These are phyloP conservation scores for Vitis rotundifolia DNA, from an alignment of 164 flowering plant species.

Conservation along the genomic window DNA sequence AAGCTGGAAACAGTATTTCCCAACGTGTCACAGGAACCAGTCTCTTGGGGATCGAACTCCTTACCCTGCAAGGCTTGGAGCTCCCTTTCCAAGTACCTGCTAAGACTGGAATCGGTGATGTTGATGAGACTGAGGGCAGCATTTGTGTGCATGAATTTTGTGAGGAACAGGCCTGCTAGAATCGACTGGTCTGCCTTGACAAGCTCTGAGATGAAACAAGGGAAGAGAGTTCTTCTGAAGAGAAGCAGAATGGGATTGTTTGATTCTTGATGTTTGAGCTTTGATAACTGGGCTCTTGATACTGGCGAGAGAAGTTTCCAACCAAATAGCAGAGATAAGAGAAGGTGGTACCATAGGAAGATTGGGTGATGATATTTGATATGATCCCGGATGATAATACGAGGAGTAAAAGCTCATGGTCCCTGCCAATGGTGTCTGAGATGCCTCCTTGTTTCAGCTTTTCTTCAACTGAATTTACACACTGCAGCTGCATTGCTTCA, in stretches of 20 bases:
- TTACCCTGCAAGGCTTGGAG: slow-evolving; percentile 26
- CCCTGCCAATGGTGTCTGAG: slow-evolving; percentile 30
- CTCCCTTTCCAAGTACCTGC: slow-evolving; percentile 55
- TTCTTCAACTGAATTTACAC: slow-evolving; percentile 62
- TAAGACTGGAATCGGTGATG: slow-evolving; percentile 70
- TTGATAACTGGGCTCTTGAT: slow-evolving; percentile 50
- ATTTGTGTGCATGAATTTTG: slow-evolving; percentile 75
- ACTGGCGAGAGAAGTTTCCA: slow-evolving; percentile 60
- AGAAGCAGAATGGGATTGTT: slow-evolving; percentile 18
- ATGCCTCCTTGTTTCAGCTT: slow-evolving; percentile 60
- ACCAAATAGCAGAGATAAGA: slow-evolving; percentile 66
- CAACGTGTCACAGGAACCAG: slow-evolving; percentile 23
- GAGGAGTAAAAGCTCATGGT: slow-evolving; percentile 58
- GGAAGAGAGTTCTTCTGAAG: slow-evolving; percentile 59
- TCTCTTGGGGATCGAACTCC: slow-evolving; percentile 20
- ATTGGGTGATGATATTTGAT: slow-evolving; percentile 41
- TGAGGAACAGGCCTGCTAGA: slow-evolving; percentile 76
- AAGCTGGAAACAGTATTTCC: slow-evolving; percentile 46
- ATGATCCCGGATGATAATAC: slow-evolving; percentile 62
- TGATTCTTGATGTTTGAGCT: slow-evolving; percentile 11
- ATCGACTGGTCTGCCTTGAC: slow-evolving; percentile 71
- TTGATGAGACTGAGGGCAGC: slow-evolving; percentile 70
- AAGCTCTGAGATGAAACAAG: slow-evolving; percentile 75
- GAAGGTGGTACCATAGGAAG: slow-evolving; percentile 48
- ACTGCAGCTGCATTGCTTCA: slow-evolving; percentile 50